These are phyloP conservation scores for Phlyctochytrium bullatum DNA, from an alignment of 192 early-diverging fungal genomes.

Conservation along the genomic window DNA sequence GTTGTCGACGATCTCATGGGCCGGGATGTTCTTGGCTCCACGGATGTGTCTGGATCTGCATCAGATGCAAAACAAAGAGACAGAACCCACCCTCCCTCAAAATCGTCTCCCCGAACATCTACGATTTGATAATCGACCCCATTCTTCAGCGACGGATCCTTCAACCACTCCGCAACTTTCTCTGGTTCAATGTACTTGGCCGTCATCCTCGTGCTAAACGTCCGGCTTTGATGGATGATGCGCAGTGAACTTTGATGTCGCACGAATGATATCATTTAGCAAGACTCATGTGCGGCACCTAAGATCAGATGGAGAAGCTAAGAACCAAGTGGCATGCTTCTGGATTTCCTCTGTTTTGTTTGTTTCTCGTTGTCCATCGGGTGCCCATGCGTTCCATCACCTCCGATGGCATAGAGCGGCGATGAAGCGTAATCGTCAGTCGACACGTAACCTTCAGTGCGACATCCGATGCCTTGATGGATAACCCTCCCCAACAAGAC, in stretches of 20 bases:
- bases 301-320: background rate
- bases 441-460: background rate
- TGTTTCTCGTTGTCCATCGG: too few species aligned
- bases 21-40: constrained; percentile 71
- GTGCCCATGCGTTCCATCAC: background rate
- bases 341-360: too few species aligned
- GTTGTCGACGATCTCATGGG: constrained; percentile 55
- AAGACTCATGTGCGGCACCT: background rate
- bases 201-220: background rate
- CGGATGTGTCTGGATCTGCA: constrained; percentile 72
- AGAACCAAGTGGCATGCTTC: background rate
- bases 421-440: background rate
- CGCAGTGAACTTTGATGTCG: background rate
- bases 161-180: background rate
- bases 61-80: background rate
- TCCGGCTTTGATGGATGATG: too few species aligned
- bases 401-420: background rate
- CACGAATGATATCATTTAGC: background rate
- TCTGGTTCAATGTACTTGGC: background rate
- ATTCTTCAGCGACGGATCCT: background rate
- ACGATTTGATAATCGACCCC: constrained; percentile 29
- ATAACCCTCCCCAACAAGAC: too few species aligned
- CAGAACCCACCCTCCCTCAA: constrained; percentile 17
- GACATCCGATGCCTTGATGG: too few species aligned
- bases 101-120: constrained; percentile 36